A percentile compares a stretch with the other conserved stretches of the same genome.
These are phyloP conservation scores for Diplodia scrobiculata DNA, from an alignment of 2,329 filamentous ascomycete genomes.

Conservation along the genomic window DNA sequence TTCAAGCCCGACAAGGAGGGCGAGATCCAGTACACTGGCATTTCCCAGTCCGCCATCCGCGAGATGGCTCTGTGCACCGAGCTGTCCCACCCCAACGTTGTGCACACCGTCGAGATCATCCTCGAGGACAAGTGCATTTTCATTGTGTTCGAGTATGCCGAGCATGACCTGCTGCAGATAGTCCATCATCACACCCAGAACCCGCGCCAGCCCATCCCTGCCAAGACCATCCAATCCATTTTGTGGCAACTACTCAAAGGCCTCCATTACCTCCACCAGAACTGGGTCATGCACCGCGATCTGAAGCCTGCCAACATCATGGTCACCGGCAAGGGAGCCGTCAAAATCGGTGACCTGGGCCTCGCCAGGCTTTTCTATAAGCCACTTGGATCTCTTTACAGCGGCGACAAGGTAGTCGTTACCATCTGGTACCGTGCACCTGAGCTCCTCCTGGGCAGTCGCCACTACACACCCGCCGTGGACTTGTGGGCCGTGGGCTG, in stretches of 20 bases:
- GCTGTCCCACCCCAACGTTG: constrained; percentile 83
- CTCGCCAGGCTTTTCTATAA: constrained; percentile 92
- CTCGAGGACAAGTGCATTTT: constrained; percentile 98
- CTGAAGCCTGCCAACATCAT: constrained; percentile 98
- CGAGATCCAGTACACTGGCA: constrained; percentile 94
- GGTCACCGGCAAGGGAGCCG: constrained; percentile 85
- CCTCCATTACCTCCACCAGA: constrained; percentile 89
- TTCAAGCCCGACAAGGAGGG: constrained; percentile 99
- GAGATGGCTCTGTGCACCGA: constrained; percentile 98
- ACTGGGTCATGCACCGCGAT: constrained; percentile 96
- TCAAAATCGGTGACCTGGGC: constrained; percentile 93
- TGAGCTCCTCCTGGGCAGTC: constrained; percentile 83
- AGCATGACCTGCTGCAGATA: constrained; percentile 95
- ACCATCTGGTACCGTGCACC: constrained; percentile 99
- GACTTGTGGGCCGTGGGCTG: constrained; percentile 98
- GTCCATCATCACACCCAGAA: constrained; percentile 96
- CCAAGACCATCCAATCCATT: constrained; percentile 86
- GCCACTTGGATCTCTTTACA: constrained; percentile 86
- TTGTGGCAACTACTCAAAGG: constrained; percentile 95
- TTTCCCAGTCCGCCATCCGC: constrained; percentile 93
- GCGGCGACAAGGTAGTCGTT: constrained; percentile 95
- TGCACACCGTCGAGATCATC: constrained; percentile 90
- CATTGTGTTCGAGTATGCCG: constrained; percentile 99
- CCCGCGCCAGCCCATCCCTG: constrained; percentile 82
- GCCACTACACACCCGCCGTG: constrained; percentile 96